Base-by-base conservation (phyloP, 192 early-diverging fungal genomes). In the Coemansia sp. region DNA sequence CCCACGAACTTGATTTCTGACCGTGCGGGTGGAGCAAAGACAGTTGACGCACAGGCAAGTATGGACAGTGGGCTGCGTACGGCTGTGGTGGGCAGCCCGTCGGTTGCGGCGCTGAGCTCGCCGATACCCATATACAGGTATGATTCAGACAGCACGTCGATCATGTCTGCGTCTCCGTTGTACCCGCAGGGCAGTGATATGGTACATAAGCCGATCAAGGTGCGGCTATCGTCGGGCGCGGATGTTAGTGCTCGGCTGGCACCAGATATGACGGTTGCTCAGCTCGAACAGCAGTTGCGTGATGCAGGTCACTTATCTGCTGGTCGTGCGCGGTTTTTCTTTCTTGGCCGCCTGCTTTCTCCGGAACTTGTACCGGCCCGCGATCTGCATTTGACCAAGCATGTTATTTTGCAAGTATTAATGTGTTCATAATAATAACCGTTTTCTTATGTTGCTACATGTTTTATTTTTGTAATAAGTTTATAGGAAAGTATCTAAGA, bases 1-100 rank as follows among this genome's bases (percentile, higher is more conserved):
- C 87, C 89, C 4, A 59, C 70, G 17, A 90, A 90, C 60, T 63
- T 90, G 2, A 53, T 75, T 2, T 12, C 38, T 5, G 58, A 26
- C 28, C 6, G 31, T 34, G 31, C 31, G 31, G 6, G 0, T 34
- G 31, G 7, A 34, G 15, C 36, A 8, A 46, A 46, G 42, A 20
- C 25, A 25, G 21, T 52, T 2, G 62, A 19, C 19, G 51, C 17
- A 26, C 34, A 51, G 12, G 52, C 62, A 12, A 65, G 66, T 52
- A 22, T 68, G 38, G 66, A 68, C 42, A 68, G 66, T 52, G 50
- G 50, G 21, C 20, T 52, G 50, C 50, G 55, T 14, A 57, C 55
- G 5, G 56, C 37, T 3, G 26, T 28, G 19, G 34, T 28, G 15
- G 20, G 56, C 56, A 31, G 37, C 56, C 50, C 50, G 21, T 52